Percentiles rank a stretch among this genome's conserved stretches.
phyloP scores from a whole-genome alignment of 192 early-diverging fungal species.

The Backusella mclennaniae region DNA sequence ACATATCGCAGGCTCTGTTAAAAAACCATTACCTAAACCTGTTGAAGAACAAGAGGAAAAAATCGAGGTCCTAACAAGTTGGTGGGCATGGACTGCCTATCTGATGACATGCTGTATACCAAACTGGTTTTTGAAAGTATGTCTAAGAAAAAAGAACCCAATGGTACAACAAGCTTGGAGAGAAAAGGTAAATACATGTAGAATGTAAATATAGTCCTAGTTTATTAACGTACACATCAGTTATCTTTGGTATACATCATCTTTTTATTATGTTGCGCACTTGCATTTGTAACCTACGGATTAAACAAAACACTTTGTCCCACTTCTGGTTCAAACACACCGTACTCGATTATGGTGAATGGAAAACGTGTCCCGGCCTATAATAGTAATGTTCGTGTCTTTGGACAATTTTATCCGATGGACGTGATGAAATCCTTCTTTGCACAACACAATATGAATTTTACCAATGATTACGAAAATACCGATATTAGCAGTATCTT shows the following conservation, averaged over 20 bases:
- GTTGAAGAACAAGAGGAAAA: constrained; percentile 10
- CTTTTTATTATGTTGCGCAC: constrained; percentile 25
- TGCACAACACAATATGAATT: constrained; percentile 9
- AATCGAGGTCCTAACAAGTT: constrained; percentile 34
- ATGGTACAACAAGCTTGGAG: constrained; percentile 54
- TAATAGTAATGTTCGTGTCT: constrained; percentile 28
- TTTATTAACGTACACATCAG: not conserved
- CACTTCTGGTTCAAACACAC: constrained; percentile 4
- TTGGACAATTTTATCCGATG: constrained; percentile 32
- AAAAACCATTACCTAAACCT: not conserved
- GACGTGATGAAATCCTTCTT: constrained; percentile 23
- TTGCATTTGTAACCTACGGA: constrained; percentile 50
- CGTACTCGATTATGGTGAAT: constrained; percentile 17
- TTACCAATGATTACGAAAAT: constrained; percentile 31
- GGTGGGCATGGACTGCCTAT: constrained; percentile 39
- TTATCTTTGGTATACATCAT: constrained; percentile 40
- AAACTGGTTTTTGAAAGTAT: constrained; percentile 36
- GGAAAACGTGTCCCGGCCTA: constrained; percentile 15
- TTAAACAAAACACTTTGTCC: constrained; percentile 37
- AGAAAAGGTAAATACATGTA: constrained; percentile 44
- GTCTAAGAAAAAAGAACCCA: constrained; percentile 39
- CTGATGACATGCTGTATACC: constrained; percentile 51
- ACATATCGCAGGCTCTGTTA: constrained; percentile 4
- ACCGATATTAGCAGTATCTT: constrained; percentile 34
- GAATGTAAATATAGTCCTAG: not conserved